phyloP scores from a whole-genome alignment of 2,329 filamentous ascomycete species.

The Ophiostoma sp. region DNA sequence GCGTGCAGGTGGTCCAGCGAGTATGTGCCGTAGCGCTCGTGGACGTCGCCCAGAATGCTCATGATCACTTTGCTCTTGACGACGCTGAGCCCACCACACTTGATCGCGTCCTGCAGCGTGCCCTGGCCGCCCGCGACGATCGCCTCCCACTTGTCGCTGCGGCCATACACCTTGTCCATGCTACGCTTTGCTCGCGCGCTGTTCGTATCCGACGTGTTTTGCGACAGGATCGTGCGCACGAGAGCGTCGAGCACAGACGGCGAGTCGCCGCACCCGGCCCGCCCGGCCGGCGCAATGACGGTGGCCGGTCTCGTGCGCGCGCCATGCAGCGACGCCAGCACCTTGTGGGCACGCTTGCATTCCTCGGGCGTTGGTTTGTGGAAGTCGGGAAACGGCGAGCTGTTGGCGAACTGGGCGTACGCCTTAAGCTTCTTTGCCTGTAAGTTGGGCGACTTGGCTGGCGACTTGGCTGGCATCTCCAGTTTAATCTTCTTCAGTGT shows the following conservation, averaged over 20 bases:
- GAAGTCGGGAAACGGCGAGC: conserved; percentile 12
- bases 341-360: neutral
- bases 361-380: conserved; percentile 8
- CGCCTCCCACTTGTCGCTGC: conserved; percentile 11
- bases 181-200: conserved; percentile 10
- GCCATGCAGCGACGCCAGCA: conserved; percentile 9
- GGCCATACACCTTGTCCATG: conserved; percentile 12
- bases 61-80: conserved; percentile 8
- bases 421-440: conserved; percentile 9
- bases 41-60: neutral
- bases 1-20: conserved; percentile 14
- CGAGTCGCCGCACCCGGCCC: conserved; percentile 9
- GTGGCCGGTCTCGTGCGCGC: neutral
- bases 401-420: conserved; percentile 11
- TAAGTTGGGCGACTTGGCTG: neutral
- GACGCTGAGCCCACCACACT: conserved; percentile 7
- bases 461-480: no score
- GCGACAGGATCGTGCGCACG: conserved; percentile 14
- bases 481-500: conserved; percentile 2
- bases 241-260: conserved; percentile 8
- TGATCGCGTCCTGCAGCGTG: conserved; percentile 12
- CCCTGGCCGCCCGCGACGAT: conserved; percentile 11
- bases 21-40: conserved; percentile 2
- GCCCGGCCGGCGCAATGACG: neutral
- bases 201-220: conserved; percentile 10